Evolutionary conservation across 108 stramenopile genomes (phyloP), one percentile per base, ranked within the genome.

Genomic region (Cyclostephanos invisitatus): DNA sequence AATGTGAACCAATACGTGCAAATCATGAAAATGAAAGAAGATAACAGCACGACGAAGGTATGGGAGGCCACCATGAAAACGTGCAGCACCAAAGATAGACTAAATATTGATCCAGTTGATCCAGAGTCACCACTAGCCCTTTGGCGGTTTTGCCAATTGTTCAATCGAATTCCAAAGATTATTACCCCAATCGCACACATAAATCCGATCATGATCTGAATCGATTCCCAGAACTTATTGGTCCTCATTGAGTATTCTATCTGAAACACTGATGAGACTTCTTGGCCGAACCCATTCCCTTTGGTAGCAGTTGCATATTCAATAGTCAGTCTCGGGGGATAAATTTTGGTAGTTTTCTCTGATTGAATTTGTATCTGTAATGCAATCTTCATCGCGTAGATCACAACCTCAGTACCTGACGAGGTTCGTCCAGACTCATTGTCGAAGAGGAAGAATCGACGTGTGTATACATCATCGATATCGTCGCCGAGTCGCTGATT

Each of bases 401-500:
- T 84, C 18, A 94, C 47, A 5, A 84, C 83, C 60, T 82, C 72
- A 0, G 86, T 73, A n/a, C 78, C 79, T 3, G 73, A 50, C 6
- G 49, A 38, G 27, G 82, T 72, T 51, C n/a, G 40, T 8, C 78
- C 73, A 66, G 78, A 77, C 76, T 74, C 37, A 48, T 78, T 67
- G 70, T 94, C 91, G 60, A 81, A 86, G 56, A 94, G 75, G 61
- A 87, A 87, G 78, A 94, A 94, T 10, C 93, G 77, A 6, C 93
- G 81, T 17, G 80, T 77, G 42, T 89, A 85, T 1, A 68, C 51
- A 71, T 91, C 88, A 63, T 90, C 84, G 35, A 67, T 10, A 47
- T 85, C 87, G 17, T 88, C 83, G 9, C 37, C 35, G 10, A 50
- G 24, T 10, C 57, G 17, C 6, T 51, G 20, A 67, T 90, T 90